Evolutionary conservation across 164 flowering plant species (phyloP).

Genomic region (Cinnamomum micranthum): DNA sequence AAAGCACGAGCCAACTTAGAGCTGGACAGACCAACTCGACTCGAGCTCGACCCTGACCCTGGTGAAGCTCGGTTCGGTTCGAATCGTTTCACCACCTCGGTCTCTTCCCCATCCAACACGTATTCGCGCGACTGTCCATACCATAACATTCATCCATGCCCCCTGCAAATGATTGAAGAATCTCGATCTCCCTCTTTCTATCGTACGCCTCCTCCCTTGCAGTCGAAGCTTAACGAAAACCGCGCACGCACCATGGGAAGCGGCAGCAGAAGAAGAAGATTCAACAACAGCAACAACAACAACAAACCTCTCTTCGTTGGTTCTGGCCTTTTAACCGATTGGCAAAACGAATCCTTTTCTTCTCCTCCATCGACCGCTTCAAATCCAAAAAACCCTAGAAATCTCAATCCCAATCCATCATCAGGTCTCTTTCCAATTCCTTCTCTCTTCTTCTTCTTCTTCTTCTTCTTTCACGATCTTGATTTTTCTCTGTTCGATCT

Average conservation of each 20-base stretch:
- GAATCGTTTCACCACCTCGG: no score
- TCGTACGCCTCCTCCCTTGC: neutral
- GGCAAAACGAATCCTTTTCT: slow-evolving; percentile 19
- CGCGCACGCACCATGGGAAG: slow-evolving; percentile 29
- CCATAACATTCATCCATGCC: neutral
- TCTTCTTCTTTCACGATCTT: neutral
- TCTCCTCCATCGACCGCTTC: neutral
- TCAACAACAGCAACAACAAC: neutral
- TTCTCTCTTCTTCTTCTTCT: neutral
- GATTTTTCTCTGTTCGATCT: slow-evolving; percentile 1
- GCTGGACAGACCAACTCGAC: no score
- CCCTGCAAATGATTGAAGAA: neutral
- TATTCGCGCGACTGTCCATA: neutral
- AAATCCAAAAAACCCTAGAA: neutral
- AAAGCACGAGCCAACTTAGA: no score
- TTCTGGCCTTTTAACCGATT: slow-evolving; percentile 57
- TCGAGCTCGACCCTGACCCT: no score
- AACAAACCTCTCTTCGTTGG: slow-evolving; percentile 39
- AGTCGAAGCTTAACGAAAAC: neutral
- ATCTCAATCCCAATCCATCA: no score
- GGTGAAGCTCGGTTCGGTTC: no score
- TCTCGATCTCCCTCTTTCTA: neutral
- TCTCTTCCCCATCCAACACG: neutral
- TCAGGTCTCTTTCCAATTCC: slow-evolving; percentile 9
- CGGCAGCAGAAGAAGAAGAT: slow-evolving; percentile 21